Conservation (phyloP, 495 filamentous ascomycete species). For the Penicillium atrosanguineum region DNA sequence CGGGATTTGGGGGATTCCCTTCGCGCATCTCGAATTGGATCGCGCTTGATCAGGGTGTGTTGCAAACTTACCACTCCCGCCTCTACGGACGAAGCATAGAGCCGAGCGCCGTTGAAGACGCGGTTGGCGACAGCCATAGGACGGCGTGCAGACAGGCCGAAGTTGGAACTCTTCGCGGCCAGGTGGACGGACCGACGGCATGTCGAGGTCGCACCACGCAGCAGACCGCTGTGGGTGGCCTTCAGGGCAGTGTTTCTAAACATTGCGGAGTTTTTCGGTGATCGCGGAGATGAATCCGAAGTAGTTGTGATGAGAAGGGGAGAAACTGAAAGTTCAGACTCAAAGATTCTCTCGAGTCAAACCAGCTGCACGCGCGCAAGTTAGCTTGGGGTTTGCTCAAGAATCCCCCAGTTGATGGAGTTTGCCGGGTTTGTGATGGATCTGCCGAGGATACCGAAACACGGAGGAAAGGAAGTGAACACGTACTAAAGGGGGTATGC, state of each 20-base stretch:
- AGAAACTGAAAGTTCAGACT: conserved; percentile 6
- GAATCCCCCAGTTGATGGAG: background rate
- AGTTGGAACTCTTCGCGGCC: conserved; percentile 42
- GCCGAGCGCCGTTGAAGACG: conserved; percentile 35
- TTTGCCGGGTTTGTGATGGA: conserved; percentile 21
- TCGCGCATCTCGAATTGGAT: conserved; percentile 11
- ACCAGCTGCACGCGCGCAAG: conserved; percentile 6
- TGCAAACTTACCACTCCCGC: conserved; percentile 37
- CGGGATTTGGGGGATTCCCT: background rate
- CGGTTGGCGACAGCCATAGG: conserved; percentile 43
- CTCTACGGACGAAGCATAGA: conserved; percentile 59
- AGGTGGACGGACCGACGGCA: conserved; percentile 47
- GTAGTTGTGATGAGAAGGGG: conserved; percentile 6
- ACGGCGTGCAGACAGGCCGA: conserved; percentile 42
- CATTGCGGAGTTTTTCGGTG: conserved; percentile 41
- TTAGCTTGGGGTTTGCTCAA: conserved; percentile 6
- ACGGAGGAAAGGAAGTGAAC: conserved; percentile 34
- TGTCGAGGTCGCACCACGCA: conserved; percentile 48
- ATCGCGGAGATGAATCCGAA: conserved; percentile 12
- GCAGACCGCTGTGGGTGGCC: conserved; percentile 51
- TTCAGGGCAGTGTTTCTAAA: conserved; percentile 45
- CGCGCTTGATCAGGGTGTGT: conserved; percentile 7
- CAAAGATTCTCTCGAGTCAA: conserved; percentile 9
- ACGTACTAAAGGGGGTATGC: conserved; percentile 17
- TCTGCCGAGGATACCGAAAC: conserved; percentile 29